These are phyloP conservation scores for Leccinum pellstonianum DNA, from an alignment of 768 basidiomycete genomes.

Conservation along the genomic window DNA sequence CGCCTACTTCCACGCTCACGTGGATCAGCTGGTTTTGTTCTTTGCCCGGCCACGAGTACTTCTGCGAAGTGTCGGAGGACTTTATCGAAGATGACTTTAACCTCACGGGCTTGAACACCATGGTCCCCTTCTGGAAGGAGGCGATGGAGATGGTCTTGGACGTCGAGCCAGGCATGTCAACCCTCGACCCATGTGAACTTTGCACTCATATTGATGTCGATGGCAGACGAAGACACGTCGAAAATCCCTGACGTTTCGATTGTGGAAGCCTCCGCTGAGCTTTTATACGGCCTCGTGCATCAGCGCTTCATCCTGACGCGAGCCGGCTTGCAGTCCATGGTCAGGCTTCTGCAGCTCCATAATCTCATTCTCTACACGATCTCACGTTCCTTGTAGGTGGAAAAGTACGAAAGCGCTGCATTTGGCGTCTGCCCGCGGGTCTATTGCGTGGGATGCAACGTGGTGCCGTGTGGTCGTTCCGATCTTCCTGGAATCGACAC, in stretches of 20 bases:
- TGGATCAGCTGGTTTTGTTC: slow-evolving; percentile 98
- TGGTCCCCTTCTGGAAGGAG: slow-evolving; percentile 99
- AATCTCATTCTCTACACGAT: slow-evolving; percentile 14
- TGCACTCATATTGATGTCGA: slow-evolving; percentile 10
- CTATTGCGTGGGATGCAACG: slow-evolving; percentile 83
- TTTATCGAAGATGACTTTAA: slow-evolving; percentile 99
- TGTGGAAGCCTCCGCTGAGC: slow-evolving; percentile 95
- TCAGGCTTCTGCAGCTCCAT: slow-evolving; percentile 33
- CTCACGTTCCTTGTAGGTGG: slow-evolving; percentile 54
- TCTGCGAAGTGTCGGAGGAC: slow-evolving; percentile 96
- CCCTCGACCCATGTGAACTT: slow-evolving; percentile 15
- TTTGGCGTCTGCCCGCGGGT: slow-evolving; percentile 97
- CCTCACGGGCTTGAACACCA: slow-evolving; percentile 88
- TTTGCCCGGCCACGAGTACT: slow-evolving; percentile 94
- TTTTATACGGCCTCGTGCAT: slow-evolving; percentile 96
- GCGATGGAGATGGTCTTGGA: slow-evolving; percentile 99
- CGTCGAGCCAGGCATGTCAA: slow-evolving; percentile 88
- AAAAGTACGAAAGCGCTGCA: slow-evolving; percentile 89
- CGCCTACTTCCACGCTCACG: slow-evolving; percentile 86
- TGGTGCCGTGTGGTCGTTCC: slow-evolving; percentile 93
- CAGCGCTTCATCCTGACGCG: slow-evolving; percentile 97
- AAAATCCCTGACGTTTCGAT: slow-evolving; percentile 99
- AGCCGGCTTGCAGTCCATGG: slow-evolving; percentile 93
- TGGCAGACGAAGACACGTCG: slow-evolving; percentile 80
- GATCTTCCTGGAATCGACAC: slow-evolving; percentile 97